Evolutionary conservation across 169 alveolate genomes (phyloP), one percentile per base, ranked within the genome.

Genomic region (Plasmodium gonderi): DNA sequence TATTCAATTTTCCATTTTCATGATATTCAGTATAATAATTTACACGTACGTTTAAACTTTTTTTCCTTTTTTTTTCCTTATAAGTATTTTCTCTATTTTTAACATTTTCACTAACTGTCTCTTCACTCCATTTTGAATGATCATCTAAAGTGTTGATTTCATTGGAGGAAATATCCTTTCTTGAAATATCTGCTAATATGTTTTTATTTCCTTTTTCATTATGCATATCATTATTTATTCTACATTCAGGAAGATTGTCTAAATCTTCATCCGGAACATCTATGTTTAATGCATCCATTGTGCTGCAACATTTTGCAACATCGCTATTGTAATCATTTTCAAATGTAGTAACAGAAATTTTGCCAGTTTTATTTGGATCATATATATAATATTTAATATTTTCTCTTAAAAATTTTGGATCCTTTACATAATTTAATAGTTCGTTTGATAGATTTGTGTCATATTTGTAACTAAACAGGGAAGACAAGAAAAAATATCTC

Each of bases 401-500:
- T 82, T 68, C 20, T 26, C 65, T 87, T 9, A 54, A 51, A 75
- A 60, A 64, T 11, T 87, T 54, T 26, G n/a, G 64, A 29, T 60
- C 72, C 47, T 87, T 87, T 44, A 87, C 33, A 87, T 60, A 65
- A 33, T 49, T 54, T 54, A 87, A 78, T 14, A 87, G 33, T 3
- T 11, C 47, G 23, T 87, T 67, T n/a, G 93, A 87, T 67, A 75
- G 31, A 1, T 17, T 60, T 1, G 87, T 87, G n/a, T 87, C 87
- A 51, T 87, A 74, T 75, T 87, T 87, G 38, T 51, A 87, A 17
- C 29, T 90, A 90, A 78, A 79, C 31, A 90, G 74, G 9, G 65
- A 90, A 20, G 94, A 79, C 68, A 90, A 17, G 77, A 90, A 90
- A 77, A 90, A 90, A 69, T 77, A 90, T 20, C 31, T 33, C 1